Evolutionary conservation across 805 yeast genomes (phyloP), one percentile per base, ranked within the genome.

Genomic region (Candida ortonii): DNA sequence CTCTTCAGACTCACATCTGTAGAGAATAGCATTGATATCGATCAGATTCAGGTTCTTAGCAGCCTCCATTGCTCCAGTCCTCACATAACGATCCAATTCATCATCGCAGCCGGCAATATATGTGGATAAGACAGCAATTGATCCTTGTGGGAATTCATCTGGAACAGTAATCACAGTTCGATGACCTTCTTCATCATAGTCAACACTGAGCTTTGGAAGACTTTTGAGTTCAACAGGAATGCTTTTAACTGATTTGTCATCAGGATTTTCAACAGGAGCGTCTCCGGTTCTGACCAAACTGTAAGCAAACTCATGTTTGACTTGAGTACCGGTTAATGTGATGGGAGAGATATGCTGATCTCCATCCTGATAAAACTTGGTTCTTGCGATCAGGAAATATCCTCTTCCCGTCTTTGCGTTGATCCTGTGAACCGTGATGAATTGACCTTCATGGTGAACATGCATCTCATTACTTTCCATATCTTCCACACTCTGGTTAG

Each of bases 391-490:
- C 49, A 93, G 67, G 49, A 84, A 87, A 76, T 84, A 85, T 2
- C 98, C 98, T 39, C 73, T 71, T 2, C 97, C 97, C 2, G 87
- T 78, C 44, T 77, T 73, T 0, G 94, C 82, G 55, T 86, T 85
- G 17, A 80, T 73, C 47, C 97, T 69, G 58, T 90, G 97, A 35
- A 90, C 78, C 0, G 97, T 89, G 39, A 90, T 85, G 57, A 72
- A 90, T 57, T 89, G 95, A 10, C 85, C 96, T 44, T 88, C 95
- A 52, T 85, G 96, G 54, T 90, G 97, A 25, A 90, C 84, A 57
- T 85, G 90, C 84, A 85, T 87, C 60, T 90, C 97, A 49, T 84
- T 84, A 38, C 68, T 70, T 33, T 67, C 67, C 28, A 53, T 41
- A 29, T 69, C 67, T 44, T 85, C 94, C 25, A 68, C 65, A 43